Evolutionary conservation across 2,329 filamentous ascomycete genomes (phyloP), one percentile per base, ranked within the genome.

Genomic region (Cladophialophora yegresii): DNA sequence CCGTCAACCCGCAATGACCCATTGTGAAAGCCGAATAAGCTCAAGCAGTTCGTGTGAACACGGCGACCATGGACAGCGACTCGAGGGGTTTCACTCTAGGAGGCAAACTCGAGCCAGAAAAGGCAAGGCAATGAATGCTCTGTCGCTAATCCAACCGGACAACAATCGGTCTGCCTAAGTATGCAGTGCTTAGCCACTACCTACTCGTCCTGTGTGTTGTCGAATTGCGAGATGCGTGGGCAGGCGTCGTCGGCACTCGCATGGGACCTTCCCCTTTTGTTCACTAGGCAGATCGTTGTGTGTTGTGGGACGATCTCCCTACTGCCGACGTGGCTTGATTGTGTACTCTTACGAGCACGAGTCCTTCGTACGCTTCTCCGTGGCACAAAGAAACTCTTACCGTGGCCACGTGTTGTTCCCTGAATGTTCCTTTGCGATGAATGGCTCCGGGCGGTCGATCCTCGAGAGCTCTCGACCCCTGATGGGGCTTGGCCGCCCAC

Each of bases 271-370:
- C 9, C n/a, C 20, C 45, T 16, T 6, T 49, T 23, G 45, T 20
- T 20, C 9, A 50, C 8, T 22, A 50, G 47, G 47, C 47, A 23
- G 22, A 50, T 28, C 22, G n/a, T 28, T 20, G 36, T 43, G 16
- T 8, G 47, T 23, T 13, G 20, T 20, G 2, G 2, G 47, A n/a
- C 32, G 59, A 62, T 62, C 59, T 57, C 57, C 59, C 16, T 50
- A 8, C 43, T n/a, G 28, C n/a, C 54, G 57, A 58, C 61, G 61
- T 63, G 61, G 61, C 61, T 53, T 63, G 43, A 53, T 9, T 54
- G 33, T 23, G 20, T 5, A 23, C n/a, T n/a, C n/a, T n/a, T n/a
- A n/a, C 26, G 26, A 28, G 26, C 26, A 28, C 26, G 26, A 28
- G 26, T 6, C 3, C 12, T 43, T 43, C 58, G 50, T 61, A 45